Base-by-base conservation (phyloP, 495 filamentous ascomycete species). In the Acidiella bohemica region DNA sequence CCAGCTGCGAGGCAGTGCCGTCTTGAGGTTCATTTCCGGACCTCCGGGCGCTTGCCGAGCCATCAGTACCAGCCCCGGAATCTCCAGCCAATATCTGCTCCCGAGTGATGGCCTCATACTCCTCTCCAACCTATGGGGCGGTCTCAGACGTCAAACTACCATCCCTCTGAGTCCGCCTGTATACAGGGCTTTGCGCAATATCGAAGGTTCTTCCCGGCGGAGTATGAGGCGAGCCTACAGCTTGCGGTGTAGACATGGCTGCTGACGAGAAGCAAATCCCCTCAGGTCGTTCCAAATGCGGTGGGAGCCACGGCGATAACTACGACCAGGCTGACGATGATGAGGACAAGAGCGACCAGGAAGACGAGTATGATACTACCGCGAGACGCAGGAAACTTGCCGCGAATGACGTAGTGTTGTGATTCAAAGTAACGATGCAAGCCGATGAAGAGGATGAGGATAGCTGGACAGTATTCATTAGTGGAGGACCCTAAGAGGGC, bases 341-440 rank as follows among this genome's bases (percentile, higher is more conserved):
- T 60, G 42, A 66, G 45, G n/a, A 39, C 49, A 2, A 41, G 55
- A 8, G 62, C 55, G 20, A 92, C 64, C 36, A 80, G 59, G 6
- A 79, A 72, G 27, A 93, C 71, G 26, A 94, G 45, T 18, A 86
- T 70, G 46, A 97, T 73, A 45, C 85, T 90, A 16, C 84, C 87
- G 30, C 88, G 69, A 53, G 83, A 88, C 1, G 88, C 88, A 0
- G 88, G 88, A 47, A 95, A 97, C 56, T 94, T 94, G 41, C 88
- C 88, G 41, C 77, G 69, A 27, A 95, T 76, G 38, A 97, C 76
- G 81, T 92, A 97, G 51, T 88, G 75, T 62, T 85, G 76, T 18
- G 65, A 46, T 34, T 72, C 67, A 53, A 78, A 79, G 45, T 75
- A 84, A 33, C 80, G 67, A 49, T 82, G 76, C 48, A 80, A 79